Evolutionary conservation across 2,329 filamentous ascomycete genomes (phyloP).

Genomic region (Sclerotinia nivalis): DNA sequence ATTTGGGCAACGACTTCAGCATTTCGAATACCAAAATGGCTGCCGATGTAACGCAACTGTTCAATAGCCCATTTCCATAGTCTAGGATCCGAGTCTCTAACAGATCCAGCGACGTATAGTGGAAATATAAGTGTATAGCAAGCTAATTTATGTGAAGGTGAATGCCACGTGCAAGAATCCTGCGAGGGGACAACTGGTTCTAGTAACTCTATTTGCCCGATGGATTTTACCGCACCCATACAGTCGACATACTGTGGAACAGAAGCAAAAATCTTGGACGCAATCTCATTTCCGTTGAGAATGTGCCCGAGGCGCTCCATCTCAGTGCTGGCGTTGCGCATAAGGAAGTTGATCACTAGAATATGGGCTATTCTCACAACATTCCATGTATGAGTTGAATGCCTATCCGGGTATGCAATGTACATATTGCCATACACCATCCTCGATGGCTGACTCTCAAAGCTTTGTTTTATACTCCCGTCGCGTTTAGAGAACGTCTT

Average conservation of each 20-base stretch:
- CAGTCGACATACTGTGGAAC: constrained; percentile 27
- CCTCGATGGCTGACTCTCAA: background rate
- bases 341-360: constrained; percentile 21
- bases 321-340: background rate
- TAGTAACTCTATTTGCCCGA: background rate
- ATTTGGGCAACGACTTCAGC: constrained; percentile 28
- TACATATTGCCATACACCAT: constrained; percentile 20
- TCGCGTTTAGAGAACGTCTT: background rate
- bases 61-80: constrained; percentile 24
- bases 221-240: background rate
- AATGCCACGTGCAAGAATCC: background rate
- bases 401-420: constrained; percentile 22
- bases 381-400: constrained; percentile 27
- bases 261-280: constrained; percentile 25
- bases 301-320: background rate
- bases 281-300: constrained; percentile 16
- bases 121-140: constrained; percentile 28
- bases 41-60: constrained; percentile 24
- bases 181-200: background rate
- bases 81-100: background rate
- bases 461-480: constrained; percentile 19
- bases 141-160: constrained; percentile 1
- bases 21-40: constrained; percentile 28
- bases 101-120: constrained; percentile 24
- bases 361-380: constrained; percentile 23